A percentile compares a stretch with the other conserved stretches of the same genome.
These are phyloP conservation scores for Boletus eberwhitei DNA, from an alignment of 768 basidiomycete genomes.

Conservation along the genomic window DNA sequence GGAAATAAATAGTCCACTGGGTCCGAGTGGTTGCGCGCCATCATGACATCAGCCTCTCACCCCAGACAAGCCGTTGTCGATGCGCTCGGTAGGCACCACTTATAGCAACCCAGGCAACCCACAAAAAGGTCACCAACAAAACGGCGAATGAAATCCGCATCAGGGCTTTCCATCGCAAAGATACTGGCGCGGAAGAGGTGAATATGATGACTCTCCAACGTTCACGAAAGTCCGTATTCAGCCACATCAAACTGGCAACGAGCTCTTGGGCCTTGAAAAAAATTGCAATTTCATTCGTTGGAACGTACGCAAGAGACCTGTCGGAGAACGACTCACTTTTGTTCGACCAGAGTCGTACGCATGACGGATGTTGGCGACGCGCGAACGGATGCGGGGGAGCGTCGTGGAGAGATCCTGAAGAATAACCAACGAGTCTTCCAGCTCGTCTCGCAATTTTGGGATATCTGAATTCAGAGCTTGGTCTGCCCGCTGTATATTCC, in stretches of 20 bases:
- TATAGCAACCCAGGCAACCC: slow-evolving; percentile 58
- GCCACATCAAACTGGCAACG: slow-evolving; percentile 64
- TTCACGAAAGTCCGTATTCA: slow-evolving; percentile 75
- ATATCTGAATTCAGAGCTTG: slow-evolving; percentile 56
- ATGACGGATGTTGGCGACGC: slow-evolving; percentile 58
- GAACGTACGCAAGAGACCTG: neutral
- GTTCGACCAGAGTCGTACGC: slow-evolving; percentile 69
- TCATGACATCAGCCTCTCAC: slow-evolving; percentile 73
- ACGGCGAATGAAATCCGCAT: slow-evolving; percentile 60
- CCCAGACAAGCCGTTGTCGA: slow-evolving; percentile 74
- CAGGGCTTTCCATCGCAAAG: slow-evolving; percentile 62
- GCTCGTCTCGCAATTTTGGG: slow-evolving; percentile 57
- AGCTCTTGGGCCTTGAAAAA: slow-evolving; percentile 57
- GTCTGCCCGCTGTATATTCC: slow-evolving; percentile 56
- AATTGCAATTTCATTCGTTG: neutral
- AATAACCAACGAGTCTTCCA: slow-evolving; percentile 57
- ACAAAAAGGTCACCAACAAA: slow-evolving; percentile 54
- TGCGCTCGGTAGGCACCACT: slow-evolving; percentile 72
- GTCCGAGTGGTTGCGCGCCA: neutral
- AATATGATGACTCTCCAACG: slow-evolving; percentile 75
- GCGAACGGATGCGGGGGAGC: slow-evolving; percentile 59
- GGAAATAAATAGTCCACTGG: neutral
- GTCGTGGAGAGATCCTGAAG: slow-evolving; percentile 54
- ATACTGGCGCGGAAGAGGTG: slow-evolving; percentile 68
- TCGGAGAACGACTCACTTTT: slow-evolving; percentile 43